A percentile compares a stretch with the other conserved stretches of the same genome.
phyloP scores from a whole-genome alignment of 2,329 filamentous ascomycete species.

The Apiospora sp. region DNA sequence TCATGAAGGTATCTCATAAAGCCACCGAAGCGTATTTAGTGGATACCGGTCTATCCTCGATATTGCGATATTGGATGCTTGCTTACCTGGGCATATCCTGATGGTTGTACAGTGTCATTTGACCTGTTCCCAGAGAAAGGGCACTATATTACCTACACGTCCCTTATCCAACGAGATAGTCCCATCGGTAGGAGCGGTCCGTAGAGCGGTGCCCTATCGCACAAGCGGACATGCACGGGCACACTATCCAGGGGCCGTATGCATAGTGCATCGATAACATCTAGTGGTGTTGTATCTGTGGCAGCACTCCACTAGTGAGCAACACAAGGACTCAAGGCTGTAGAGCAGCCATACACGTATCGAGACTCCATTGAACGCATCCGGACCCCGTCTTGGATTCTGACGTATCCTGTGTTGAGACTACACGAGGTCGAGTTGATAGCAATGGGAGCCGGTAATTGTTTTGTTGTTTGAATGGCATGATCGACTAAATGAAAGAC shows the following conservation, averaged over 20 bases:
- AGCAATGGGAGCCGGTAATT: not conserved
- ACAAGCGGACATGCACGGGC: not conserved
- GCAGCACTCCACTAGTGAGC: not conserved
- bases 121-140: constrained; percentile 34
- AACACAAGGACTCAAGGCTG: not conserved
- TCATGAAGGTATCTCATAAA: constrained; percentile 36
- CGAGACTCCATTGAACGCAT: not conserved
- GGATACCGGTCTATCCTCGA: constrained; percentile 33
- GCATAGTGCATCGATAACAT: constrained; percentile 9
- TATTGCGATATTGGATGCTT: not conserved
- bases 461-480: not conserved
- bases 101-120: constrained; percentile 37
- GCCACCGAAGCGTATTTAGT: constrained; percentile 37
- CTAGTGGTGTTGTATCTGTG: not conserved
- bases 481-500: not conserved
- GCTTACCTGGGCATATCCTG: not conserved
- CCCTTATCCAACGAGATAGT: constrained; percentile 43
- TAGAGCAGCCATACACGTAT: not conserved
- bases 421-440: not conserved
- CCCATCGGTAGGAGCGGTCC: constrained; percentile 53
- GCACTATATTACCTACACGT: constrained; percentile 38
- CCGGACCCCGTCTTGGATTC: not conserved
- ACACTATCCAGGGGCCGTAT: not conserved
- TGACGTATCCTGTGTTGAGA: not conserved
- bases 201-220: constrained; percentile 30